Base-by-base conservation (phyloP, 2,329 filamentous ascomycete species). In the Annulohypoxylon truncatum region DNA sequence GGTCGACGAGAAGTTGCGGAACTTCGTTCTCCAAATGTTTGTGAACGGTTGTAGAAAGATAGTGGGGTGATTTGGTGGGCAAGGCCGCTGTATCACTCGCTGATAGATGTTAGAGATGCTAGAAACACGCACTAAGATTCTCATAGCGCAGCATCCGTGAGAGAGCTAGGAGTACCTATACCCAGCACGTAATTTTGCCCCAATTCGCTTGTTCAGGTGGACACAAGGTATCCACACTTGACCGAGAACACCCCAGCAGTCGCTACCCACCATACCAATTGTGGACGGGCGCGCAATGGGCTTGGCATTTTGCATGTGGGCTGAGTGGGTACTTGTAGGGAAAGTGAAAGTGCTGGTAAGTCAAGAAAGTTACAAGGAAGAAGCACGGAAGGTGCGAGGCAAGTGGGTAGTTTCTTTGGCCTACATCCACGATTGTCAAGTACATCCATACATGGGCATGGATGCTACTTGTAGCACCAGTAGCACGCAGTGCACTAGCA, bases 231-330 rank as follows among this genome's bases (percentile, higher is more conserved):
- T 38, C 64, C 64, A 70, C 67, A 68, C 67, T 70, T 55, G 67
- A 70, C 67, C 64, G 61, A 70, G 65, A 63, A 57, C 51, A 68
- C 61, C 67, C 67, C 33, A 68, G 67, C 38, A 65, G 64, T 63
- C 47, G 59, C 52, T 66, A 68, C 67, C 67, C 67, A 70, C 64
- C 67, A 70, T 59, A 63, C 64, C 64, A 68, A 63, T 51, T 65
- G 61, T 67, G 33, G 61, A 42, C 62, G 63, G 66, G 51, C 28
- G 33, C 40, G 50, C 28, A 48, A 18, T 38, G 55, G 55, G 40
- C 67, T 68, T 70, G 67, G 67, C 67, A 70, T 66, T 66, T 70
- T 65, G 59, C 64, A 70, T 70, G 67, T 70, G 67, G 67, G 64
- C 58, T 48, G 42, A 61, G 53, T 64, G 56, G 61, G 50, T 47